Evolutionary conservation across 768 basidiomycete genomes (phyloP).

Genomic region (Cystobasidium tubakii): DNA sequence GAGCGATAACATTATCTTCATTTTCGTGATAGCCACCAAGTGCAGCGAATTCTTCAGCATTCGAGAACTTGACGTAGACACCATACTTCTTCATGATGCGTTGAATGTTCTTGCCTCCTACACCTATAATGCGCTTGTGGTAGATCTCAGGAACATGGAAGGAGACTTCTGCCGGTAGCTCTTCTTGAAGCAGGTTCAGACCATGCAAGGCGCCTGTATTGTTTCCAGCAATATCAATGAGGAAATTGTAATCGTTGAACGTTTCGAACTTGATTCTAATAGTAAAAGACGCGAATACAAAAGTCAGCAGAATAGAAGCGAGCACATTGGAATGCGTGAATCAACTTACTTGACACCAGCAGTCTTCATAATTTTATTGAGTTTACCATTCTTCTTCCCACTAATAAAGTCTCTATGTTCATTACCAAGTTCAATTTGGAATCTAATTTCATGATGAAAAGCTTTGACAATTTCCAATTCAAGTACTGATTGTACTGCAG

Average conservation of each 20-base stretch:
- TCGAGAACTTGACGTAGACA: constrained; percentile 99
- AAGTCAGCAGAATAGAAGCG: constrained; percentile 19
- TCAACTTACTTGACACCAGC: constrained; percentile 68
- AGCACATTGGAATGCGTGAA: not conserved
- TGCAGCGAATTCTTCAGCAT: constrained; percentile 91
- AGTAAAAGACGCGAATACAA: not conserved
- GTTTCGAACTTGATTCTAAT: constrained; percentile 92
- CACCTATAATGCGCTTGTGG: constrained; percentile 98
- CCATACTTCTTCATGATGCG: constrained; percentile 99
- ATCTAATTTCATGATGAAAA: constrained; percentile 95
- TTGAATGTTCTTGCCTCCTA: constrained; percentile 94
- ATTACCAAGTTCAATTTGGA: constrained; percentile 94
- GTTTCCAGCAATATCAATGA: constrained; percentile 73
- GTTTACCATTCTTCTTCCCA: constrained; percentile 98
- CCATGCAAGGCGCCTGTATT: constrained; percentile 81
- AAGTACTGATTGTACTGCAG: constrained; percentile 75
- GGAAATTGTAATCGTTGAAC: constrained; percentile 62
- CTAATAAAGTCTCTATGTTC: constrained; percentile 98
- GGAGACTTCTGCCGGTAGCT: constrained; percentile 94
- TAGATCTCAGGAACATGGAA: constrained; percentile 98
- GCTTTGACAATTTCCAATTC: constrained; percentile 83
- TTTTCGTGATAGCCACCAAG: constrained; percentile 93
- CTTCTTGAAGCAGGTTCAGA: constrained; percentile 82
- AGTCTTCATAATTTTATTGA: constrained; percentile 98
- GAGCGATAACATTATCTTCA: constrained; percentile 97